A percentile compares a stretch with the other conserved stretches of the same genome.
phyloP scores from a whole-genome alignment of 2,329 filamentous ascomycete species.

The Paraconiothyrium brasiliense region DNA sequence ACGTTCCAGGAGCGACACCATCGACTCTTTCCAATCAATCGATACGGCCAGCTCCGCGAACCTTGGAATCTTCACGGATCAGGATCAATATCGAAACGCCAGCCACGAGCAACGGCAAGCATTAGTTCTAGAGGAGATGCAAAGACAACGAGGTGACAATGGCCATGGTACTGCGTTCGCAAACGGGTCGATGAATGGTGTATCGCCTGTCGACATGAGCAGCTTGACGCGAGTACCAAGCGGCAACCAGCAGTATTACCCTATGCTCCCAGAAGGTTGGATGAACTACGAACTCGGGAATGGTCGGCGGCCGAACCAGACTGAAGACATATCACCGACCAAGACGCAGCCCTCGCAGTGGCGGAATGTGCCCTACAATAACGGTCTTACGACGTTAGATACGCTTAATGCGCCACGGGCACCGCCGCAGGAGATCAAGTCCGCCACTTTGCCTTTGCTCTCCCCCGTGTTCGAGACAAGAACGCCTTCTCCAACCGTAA shows the following conservation, averaged over 20 bases:
- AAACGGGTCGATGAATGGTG: constrained; percentile 38
- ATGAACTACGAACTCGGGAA: constrained; percentile 39
- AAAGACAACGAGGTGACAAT: constrained; percentile 36
- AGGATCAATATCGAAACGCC: constrained; percentile 37
- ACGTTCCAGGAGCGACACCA: constrained; percentile 35
- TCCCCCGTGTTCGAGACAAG: constrained; percentile 79
- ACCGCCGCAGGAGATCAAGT: constrained; percentile 48
- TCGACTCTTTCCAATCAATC: constrained; percentile 31
- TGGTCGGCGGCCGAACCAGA: constrained; percentile 30
- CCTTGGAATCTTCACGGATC: constrained; percentile 37
- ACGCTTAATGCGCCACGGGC: constrained; percentile 57
- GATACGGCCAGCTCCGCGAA: constrained; percentile 30
- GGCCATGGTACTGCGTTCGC: constrained; percentile 32
- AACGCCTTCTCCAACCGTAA: constrained; percentile 74
- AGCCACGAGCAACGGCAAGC: constrained; percentile 43
- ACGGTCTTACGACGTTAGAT: constrained; percentile 45
- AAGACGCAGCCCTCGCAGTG: constrained; percentile 41
- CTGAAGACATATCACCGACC: constrained; percentile 43
- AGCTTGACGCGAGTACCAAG: constrained; percentile 33
- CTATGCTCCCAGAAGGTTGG: constrained; percentile 38
- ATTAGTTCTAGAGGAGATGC: constrained; percentile 43
- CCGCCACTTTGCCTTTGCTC: constrained; percentile 59
- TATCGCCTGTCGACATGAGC: constrained; percentile 29
- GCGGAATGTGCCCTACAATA: constrained; percentile 38
- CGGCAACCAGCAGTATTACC: constrained; percentile 38